Base-by-base conservation (phyloP, 2,329 filamentous ascomycete genomes). In the Fusarium sp. region DNA sequence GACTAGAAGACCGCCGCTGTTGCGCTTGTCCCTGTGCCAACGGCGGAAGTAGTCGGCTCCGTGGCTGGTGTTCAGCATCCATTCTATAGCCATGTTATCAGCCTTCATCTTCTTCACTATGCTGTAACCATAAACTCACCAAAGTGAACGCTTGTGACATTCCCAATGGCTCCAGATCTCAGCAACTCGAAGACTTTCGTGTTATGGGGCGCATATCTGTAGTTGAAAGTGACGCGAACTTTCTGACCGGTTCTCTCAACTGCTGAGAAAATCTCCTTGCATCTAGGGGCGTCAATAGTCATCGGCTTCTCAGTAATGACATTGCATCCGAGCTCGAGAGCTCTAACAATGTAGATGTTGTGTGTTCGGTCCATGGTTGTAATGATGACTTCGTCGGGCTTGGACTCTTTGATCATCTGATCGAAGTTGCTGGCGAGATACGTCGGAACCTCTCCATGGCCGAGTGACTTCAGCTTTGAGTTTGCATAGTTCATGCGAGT, bases 301-400 rank as follows among this genome's bases (percentile, higher is more conserved):
- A 91, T 91, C 9, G 89, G 90, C 79, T 91, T 91, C 76, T 91
- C 89, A 0, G 87, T 91, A n/a, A 91, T 83, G 1, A 90, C 89
- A 68, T 88, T 86, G 75, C 88, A 89, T 22, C 89, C 89, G 2
- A 90, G 81, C 70, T 90, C 88, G 55, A 91, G 81, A 0, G 90
- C 88, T 6, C 87, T 85, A 10, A 90, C 83, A 55, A 90, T 90
- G 80, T 91, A 91, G 35, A 82, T 84, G 75, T 90, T 83, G 79
- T 91, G 90, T 8, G 88, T 90, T 33, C 89, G 86, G 80, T 91
- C 90, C 75, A 91, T 90, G 0, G 89, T 91, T 2, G 89, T 91
- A 22, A 91, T 84, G 71, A 91, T 90, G 22, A 91, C 85, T 76
- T 90, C 88, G 78, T 91, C 88, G 0, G 90, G 89, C 63, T 84